Evolutionary conservation across 805 yeast species (phyloP).

Genomic region (Candida schatavii): DNA sequence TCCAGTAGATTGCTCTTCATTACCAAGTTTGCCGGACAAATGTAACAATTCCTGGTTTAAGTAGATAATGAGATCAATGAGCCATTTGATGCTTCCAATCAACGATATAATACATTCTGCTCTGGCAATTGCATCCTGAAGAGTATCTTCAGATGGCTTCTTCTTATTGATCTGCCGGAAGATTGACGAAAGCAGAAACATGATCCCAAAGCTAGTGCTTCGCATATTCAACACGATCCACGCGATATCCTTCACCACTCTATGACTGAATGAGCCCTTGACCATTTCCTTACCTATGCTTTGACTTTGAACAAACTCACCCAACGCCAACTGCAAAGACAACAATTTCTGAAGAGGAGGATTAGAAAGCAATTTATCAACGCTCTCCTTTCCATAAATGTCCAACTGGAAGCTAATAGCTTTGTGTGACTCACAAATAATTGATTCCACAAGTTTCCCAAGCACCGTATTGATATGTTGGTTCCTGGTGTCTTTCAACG

Average conservation of each 20-base stretch:
- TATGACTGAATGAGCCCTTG: conserved; percentile 7
- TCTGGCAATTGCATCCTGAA: conserved; percentile 53
- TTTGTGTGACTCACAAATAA: conserved; percentile 67
- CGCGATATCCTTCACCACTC: conserved; percentile 46
- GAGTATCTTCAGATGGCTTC: conserved; percentile 48
- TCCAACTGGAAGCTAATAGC: conserved; percentile 72
- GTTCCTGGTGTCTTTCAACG: conserved; percentile 9
- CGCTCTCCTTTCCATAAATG: conserved; percentile 61
- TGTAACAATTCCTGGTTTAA: conserved; percentile 70
- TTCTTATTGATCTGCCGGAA: conserved; percentile 66
- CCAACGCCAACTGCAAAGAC: conserved; percentile 66
- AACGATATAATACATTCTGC: conserved; percentile 60
- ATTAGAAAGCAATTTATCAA: conserved; percentile 69
- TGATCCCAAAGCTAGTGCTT: conserved; percentile 66
- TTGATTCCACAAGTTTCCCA: conserved; percentile 31
- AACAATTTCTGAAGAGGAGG: conserved; percentile 76
- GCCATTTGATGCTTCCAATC: conserved; percentile 84
- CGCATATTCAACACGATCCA: conserved; percentile 67
- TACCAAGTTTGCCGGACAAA: conserved; percentile 24
- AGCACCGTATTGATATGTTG: conserved; percentile 10
- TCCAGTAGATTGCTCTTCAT: conserved; percentile 2
- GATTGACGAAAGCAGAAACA: conserved; percentile 57
- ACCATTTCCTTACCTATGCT: not conserved
- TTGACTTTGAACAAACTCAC: conserved; percentile 36
- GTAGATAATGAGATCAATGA: conserved; percentile 71